phyloP scores from a whole-genome alignment of 768 basidiomycete species.

The Termitomyces sp. region DNA sequence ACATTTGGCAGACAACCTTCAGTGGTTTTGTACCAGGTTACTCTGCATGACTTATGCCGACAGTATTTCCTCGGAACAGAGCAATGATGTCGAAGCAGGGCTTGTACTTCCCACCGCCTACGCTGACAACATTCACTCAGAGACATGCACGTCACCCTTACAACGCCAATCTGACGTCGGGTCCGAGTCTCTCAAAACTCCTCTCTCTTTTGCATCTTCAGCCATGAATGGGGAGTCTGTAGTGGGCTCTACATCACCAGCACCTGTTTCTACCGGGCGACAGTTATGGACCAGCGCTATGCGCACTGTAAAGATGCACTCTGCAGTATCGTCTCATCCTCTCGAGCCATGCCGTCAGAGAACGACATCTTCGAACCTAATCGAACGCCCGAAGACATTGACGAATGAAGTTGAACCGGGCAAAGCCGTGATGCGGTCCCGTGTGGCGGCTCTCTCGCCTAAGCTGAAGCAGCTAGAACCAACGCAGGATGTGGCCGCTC shows the following conservation, averaged over 20 bases:
- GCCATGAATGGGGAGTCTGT: constrained; percentile 16
- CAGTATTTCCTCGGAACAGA: constrained; percentile 18
- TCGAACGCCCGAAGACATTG: constrained; percentile 19
- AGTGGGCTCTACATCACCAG: background rate
- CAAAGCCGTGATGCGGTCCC: constrained; percentile 37
- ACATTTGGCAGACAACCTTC: constrained; percentile 11
- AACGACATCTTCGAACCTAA: constrained; percentile 26
- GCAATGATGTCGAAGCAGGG: constrained; percentile 23
- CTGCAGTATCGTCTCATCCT: constrained; percentile 17
- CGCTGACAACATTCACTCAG: constrained; percentile 4
- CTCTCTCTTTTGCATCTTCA: constrained; percentile 11
- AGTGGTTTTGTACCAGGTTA: constrained; percentile 19
- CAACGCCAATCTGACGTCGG: constrained; percentile 18
- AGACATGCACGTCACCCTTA: constrained; percentile 2
- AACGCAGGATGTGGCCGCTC: constrained; percentile 57
- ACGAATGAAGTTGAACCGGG: constrained; percentile 24
- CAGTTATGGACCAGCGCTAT: constrained; percentile 39
- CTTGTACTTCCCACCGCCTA: constrained; percentile 18
- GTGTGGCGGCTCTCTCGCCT: constrained; percentile 50
- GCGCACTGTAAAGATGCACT: constrained; percentile 36
- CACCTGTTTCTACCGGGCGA: constrained; percentile 25
- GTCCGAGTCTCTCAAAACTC: constrained; percentile 13
- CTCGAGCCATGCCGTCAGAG: constrained; percentile 26
- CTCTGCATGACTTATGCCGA: constrained; percentile 16
- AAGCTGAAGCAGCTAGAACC: constrained; percentile 47